Percentiles rank a stretch among this genome's conserved stretches.
Evolutionary conservation across 495 filamentous ascomycete genomes (phyloP).

Genomic region (Penicillium paxilli): DNA sequence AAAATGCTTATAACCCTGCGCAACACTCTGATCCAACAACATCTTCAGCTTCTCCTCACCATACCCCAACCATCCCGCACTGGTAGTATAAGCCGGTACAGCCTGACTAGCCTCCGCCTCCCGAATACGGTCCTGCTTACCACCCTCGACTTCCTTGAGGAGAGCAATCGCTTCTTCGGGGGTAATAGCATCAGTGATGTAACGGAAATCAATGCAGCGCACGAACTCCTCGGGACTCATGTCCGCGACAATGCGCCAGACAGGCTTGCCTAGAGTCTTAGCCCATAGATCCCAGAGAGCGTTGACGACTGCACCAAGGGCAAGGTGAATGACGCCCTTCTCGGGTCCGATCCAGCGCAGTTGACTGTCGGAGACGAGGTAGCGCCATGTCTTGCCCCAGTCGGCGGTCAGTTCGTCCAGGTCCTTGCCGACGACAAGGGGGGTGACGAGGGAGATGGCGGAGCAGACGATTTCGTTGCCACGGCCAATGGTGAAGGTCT

Average conservation of each 20-base stretch:
- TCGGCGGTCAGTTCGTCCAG: conserved; percentile 74
- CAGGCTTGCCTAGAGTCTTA: conserved; percentile 79
- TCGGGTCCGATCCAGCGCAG: conserved; percentile 95
- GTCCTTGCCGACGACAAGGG: conserved; percentile 69
- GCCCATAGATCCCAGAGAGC: conserved; percentile 96
- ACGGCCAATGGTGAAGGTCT: conserved; percentile 96
- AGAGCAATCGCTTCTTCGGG: conserved; percentile 79
- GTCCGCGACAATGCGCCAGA: conserved; percentile 87
- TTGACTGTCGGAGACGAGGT: conserved; percentile 87
- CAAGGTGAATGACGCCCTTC: conserved; percentile 92
- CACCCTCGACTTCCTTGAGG: conserved; percentile 58
- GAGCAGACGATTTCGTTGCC: conserved; percentile 92
- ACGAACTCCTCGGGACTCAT: conserved; percentile 89
- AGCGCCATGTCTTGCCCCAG: conserved; percentile 89
- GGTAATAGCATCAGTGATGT: conserved; percentile 91
- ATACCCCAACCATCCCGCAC: conserved; percentile 94
- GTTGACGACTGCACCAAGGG: conserved; percentile 87
- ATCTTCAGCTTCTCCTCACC: conserved; percentile 77
- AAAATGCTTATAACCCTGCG: conserved; percentile 80
- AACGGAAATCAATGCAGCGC: conserved; percentile 85
- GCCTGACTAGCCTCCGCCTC: conserved; percentile 71
- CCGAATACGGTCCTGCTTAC: conserved; percentile 64
- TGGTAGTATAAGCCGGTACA: conserved; percentile 89
- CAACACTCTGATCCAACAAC: conserved; percentile 69
- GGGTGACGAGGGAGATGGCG: conserved; percentile 75